Evolutionary conservation across 345 rosid species (phyloP).

Genomic region (Brassica nigra): DNA sequence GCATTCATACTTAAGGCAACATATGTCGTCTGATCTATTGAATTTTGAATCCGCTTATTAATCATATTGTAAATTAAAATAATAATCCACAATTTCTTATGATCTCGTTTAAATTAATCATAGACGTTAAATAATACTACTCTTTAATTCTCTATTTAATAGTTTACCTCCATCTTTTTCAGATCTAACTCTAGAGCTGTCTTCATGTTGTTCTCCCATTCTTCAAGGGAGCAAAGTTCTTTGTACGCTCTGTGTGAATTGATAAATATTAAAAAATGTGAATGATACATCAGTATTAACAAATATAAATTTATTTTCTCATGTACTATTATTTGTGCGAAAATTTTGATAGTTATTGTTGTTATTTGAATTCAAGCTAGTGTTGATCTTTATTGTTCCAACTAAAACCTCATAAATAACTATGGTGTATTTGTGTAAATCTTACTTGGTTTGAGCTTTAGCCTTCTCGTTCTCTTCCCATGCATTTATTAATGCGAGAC

Average conservation of each 20-base stretch:
- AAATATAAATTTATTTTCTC: background rate
- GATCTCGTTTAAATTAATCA: background rate
- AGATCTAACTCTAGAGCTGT: constrained; percentile 56
- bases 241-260: constrained; percentile 55
- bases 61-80: background rate
- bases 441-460: constrained; percentile 79
- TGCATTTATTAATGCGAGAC: constrained; percentile 62
- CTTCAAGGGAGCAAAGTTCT: constrained; percentile 50
- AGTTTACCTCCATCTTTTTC: constrained; percentile 55
- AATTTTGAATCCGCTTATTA: background rate
- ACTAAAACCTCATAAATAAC: background rate
- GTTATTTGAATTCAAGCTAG: background rate
- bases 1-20: background rate
- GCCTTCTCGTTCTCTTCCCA: constrained; percentile 92
- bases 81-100: background rate
- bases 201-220: constrained; percentile 70
- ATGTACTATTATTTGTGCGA: background rate
- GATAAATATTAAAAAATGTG: background rate
- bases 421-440: background rate
- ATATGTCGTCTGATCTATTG: background rate
- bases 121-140: no score
- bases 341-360: background rate
- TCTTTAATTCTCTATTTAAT: background rate
- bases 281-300: background rate
- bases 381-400: background rate